Evolutionary conservation across 805 yeast species (phyloP), one percentile per base, ranked within the genome.

Genomic region (Yamadazyma akitaensis): DNA sequence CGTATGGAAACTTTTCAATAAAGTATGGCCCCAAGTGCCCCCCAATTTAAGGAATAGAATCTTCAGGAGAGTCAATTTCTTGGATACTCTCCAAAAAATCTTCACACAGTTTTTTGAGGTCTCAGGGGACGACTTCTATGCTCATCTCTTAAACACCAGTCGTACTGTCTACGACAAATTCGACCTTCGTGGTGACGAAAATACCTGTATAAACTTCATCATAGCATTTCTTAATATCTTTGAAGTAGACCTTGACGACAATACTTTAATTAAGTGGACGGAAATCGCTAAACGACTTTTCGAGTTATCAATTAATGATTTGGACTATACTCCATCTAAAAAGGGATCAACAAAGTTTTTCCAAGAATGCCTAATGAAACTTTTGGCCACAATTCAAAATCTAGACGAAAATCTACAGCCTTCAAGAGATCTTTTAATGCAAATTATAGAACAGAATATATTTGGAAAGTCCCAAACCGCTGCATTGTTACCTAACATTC

Each of bases 1-100:
- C 1, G 62, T 77, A 1, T 85, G 92, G 92, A 47, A 50, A 11
- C 60, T 83, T 9, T 74, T 81, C 53, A 57, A 60, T 42, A 56
- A 56, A 14, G 60, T 68, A 44, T 79, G 81, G 80, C 21, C 34
- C 0, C 26, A 45, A 0, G 53, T 72, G 19, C 53, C 57, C 7
- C 44, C 51, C 2, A 62, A 65, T n/a, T 44, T 46, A 26, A 75
- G 81, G 51, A 67, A 69, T 41, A 68, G 63, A 43, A 49, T 65
- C 1, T 67, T 79, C 48, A 72, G 73, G 42, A 69, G 66, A 37
- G 57, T 64, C 32, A 75, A 68, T 47, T 61, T 72, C 43, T 65
- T 71, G 9, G 79, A 76, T 7, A 54, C 68, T 1, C 44, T 71
- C 1, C 43, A 43, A 9, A 36, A 24, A 16, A 42, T 52, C 19